Evolutionary conservation across 768 basidiomycete genomes (phyloP).

Genomic region (Suillus alpinus): DNA sequence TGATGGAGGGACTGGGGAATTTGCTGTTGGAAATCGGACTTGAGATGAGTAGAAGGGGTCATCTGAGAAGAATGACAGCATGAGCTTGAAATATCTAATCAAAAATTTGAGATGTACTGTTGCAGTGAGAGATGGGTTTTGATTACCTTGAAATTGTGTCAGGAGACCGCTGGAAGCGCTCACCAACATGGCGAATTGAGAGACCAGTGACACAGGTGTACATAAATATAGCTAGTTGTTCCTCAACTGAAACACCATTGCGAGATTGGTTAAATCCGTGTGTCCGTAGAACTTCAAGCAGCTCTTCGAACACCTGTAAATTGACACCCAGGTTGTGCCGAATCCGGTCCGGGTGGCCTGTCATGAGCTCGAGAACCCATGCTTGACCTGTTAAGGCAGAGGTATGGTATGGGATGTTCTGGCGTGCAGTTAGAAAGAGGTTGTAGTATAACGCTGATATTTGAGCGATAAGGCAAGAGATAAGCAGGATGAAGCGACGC

Average conservation of each 20-base stretch:
- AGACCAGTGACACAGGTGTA: slow-evolving; percentile 13
- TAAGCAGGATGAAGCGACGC: too few relatives aligned
- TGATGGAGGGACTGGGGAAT: too few relatives aligned
- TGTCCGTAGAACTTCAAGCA: too few relatives aligned
- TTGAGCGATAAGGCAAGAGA: too few relatives aligned
- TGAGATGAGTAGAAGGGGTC: neutral
- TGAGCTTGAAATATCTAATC: neutral
- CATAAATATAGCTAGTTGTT: slow-evolving; percentile 14
- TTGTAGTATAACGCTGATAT: too few relatives aligned
- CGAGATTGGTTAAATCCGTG: slow-evolving; percentile 4
- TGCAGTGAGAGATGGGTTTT: too few relatives aligned
- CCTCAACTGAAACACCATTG: slow-evolving; percentile 8
- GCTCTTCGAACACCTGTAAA: slow-evolving; percentile 11
- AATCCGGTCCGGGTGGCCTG: slow-evolving; percentile 20
- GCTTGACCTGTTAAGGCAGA: slow-evolving; percentile 20
- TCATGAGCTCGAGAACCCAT: slow-evolving; percentile 21
- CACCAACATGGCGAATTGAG: slow-evolving; percentile 5
- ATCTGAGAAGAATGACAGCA: neutral
- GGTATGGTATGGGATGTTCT: slow-evolving; percentile 14
- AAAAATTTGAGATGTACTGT: too few relatives aligned
- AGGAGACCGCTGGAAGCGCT: slow-evolving; percentile 10
- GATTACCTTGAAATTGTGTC: too few relatives aligned
- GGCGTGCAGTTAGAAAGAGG: too few relatives aligned
- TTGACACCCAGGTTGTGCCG: slow-evolving; percentile 18
- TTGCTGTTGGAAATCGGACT: neutral